Percentiles rank a stretch among this genome's conserved stretches.
Conservation (phyloP, 78 protist genomes). For the Goniomonas avonlea region DNA sequence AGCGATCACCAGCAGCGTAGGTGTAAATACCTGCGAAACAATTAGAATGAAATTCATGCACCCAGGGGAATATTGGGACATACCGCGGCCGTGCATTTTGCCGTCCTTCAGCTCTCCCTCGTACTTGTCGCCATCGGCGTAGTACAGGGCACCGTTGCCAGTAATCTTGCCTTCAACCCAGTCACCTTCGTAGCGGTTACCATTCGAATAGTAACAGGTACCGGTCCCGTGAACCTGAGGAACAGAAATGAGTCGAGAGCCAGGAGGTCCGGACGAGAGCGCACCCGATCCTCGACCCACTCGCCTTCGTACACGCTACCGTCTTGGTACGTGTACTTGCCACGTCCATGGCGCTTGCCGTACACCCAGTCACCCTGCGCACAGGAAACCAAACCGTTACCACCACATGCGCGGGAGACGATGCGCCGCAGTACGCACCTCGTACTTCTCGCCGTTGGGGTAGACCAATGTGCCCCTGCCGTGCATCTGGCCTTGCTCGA, state of each 20-base stretch:
- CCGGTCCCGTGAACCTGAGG: slow-evolving; percentile 48
- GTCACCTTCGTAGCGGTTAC: slow-evolving; percentile 45
- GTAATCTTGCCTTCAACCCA: slow-evolving; percentile 39
- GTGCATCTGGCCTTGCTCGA: slow-evolving; percentile 52
- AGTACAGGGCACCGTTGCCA: slow-evolving; percentile 35
- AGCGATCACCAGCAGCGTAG: slow-evolving; percentile 34
- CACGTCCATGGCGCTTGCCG: slow-evolving; percentile 46
- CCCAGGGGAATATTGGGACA: too few species aligned
- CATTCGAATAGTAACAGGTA: slow-evolving; percentile 19
- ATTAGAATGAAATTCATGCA: too few species aligned
- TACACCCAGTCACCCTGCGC: slow-evolving; percentile 35
- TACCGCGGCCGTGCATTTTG: slow-evolving; percentile 38
- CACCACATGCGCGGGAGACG: too few species aligned
- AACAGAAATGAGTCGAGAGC: too few species aligned
- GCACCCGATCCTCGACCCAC: slow-evolving; percentile 27
- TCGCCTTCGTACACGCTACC: slow-evolving; percentile 45
- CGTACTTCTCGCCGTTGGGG: slow-evolving; percentile 41
- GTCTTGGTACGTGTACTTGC: slow-evolving; percentile 32
- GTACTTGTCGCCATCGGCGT: slow-evolving; percentile 49
- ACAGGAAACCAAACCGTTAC: too few species aligned
- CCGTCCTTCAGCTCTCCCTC: slow-evolving; percentile 50
- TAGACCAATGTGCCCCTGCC: slow-evolving; percentile 42
- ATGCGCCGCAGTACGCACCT: slow-evolving; percentile 7
- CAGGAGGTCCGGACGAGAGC: too few species aligned
- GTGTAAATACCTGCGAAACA: slow-evolving; percentile 14